phyloP scores from a whole-genome alignment of 1,284 basidiomycete species.

The Takashimella koratensis region DNA sequence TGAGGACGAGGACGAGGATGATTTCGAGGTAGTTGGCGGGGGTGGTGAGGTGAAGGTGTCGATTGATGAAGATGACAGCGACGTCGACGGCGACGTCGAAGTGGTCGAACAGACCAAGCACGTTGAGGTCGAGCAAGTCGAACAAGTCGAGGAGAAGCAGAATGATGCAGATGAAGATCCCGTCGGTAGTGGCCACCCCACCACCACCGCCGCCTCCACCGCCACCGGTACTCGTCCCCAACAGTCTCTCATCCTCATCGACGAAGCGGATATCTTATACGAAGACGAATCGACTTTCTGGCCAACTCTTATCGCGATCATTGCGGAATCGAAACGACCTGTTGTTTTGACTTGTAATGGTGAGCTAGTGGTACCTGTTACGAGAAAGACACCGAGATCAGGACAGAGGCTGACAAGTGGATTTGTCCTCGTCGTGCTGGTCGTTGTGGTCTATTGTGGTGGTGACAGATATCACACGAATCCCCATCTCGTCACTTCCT shows the following conservation, averaged over 20 bases:
- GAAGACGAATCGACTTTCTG: slow-evolving; percentile 90
- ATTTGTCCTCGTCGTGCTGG: neutral
- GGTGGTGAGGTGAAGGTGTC: too few relatives aligned
- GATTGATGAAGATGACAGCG: neutral
- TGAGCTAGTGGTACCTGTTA: slow-evolving; percentile 50
- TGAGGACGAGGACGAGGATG: slow-evolving; percentile 1
- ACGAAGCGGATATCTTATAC: slow-evolving; percentile 93
- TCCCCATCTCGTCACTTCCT: slow-evolving; percentile 70
- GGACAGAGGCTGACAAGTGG: neutral
- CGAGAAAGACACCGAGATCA: neutral
- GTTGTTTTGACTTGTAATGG: slow-evolving; percentile 91
- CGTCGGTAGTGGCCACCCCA: neutral
- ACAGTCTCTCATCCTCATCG: slow-evolving; percentile 90
- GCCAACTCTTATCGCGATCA: slow-evolving; percentile 73
- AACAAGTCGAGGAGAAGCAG: neutral
- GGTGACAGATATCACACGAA: slow-evolving; percentile 61
- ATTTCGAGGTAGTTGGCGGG: too few relatives aligned
- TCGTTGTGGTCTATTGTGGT: neutral
- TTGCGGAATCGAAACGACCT: slow-evolving; percentile 74
- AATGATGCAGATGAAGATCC: neutral
- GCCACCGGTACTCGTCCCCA: slow-evolving; percentile 29
- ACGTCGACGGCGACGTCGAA: neutral
- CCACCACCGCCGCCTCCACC: neutral
- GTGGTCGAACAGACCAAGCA: neutral
- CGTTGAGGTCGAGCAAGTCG: neutral